Evolutionary conservation across 208 protist species (phyloP), one percentile per base, ranked within the genome.

Genomic region (Porcisia deanei): DNA sequence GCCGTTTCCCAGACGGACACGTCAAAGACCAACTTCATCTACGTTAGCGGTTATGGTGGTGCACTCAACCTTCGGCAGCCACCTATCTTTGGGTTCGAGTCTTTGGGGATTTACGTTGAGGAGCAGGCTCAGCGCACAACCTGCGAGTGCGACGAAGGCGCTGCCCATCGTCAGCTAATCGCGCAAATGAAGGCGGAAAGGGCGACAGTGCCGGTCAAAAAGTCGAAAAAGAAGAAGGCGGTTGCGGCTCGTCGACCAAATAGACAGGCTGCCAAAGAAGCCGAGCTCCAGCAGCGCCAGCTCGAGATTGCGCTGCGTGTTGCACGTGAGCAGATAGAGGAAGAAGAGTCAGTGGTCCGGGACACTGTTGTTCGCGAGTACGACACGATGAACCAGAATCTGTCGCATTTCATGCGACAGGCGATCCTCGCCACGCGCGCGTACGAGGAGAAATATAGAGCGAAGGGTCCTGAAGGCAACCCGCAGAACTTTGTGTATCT

Each of bases 31-130:
- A 92, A 75, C 60, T 94, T 97, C 75, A 81, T 97, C 14, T 96
- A 94, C 84, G 80, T 97, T 63, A 93, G 87, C 73, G 93, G 91
- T 20, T 97, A 97, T 72, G 93, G 93, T 63, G 93, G 93, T 14
- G 73, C 78, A 25, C 76, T 97, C 71, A 80, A 83, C 65, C 71
- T 97, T 57, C 84, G 86, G 0, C 93, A 95, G 78, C 89, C 93
- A 9, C 84, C 83, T 10, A 47, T 95, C 30, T 80, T 94, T 37
- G 79, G 80, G 45, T 80, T 94, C 16, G 81, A 93, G 68, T 60
- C 77, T 25, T 86, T 97, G 52, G 84, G 88, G 59, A 69, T 95
- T n/a, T 74, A 52, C 37, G 79, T 96, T 16, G 77, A 86, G 73
- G 93, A 97, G 76, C 86, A 89, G 25, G 74, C 77, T 6, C 63